Conservation (phyloP, 345 rosid genomes). For the Hibiscus syriacus region DNA sequence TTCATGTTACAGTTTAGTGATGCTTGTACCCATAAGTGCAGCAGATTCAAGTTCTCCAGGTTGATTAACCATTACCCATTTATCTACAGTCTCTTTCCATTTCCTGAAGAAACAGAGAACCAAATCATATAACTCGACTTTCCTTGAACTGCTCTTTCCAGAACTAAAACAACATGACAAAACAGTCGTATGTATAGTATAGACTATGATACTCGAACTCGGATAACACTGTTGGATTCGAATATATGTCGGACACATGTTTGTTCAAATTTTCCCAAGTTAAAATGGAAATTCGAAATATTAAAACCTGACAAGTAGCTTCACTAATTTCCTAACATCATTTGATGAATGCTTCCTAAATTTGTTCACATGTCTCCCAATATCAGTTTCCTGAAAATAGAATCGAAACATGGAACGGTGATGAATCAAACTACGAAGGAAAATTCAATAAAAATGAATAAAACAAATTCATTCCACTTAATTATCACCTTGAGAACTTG, state of each 20-base stretch:
- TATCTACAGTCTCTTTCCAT: constrained; percentile 90
- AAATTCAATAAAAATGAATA: constrained; percentile 2
- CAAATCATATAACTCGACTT: neutral
- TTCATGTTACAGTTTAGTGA: constrained; percentile 20
- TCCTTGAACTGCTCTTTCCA: neutral
- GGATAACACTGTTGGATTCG: neutral
- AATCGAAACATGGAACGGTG: constrained; percentile 10
- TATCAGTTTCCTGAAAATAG: constrained; percentile 59
- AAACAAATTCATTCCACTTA: constrained; percentile 18
- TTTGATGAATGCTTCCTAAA: constrained; percentile 50
- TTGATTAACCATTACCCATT: constrained; percentile 85
- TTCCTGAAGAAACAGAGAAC: constrained; percentile 42
- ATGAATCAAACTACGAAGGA: neutral
- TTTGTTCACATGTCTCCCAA: constrained; percentile 58
- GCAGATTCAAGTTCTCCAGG: constrained; percentile 65
- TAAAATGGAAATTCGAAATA: neutral
- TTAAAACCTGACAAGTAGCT: constrained; percentile 52
- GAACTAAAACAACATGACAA: neutral
- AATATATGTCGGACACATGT: neutral
- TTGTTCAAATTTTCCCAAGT: constrained; percentile 7
- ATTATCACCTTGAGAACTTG: constrained; percentile 68
- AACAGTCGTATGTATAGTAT: neutral
- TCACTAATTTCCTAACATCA: constrained; percentile 56
- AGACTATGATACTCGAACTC: neutral
- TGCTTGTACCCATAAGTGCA: constrained; percentile 54